phyloP scores from a whole-genome alignment of 495 filamentous ascomycete genomes.

The Neohortaea acidophila region DNA sequence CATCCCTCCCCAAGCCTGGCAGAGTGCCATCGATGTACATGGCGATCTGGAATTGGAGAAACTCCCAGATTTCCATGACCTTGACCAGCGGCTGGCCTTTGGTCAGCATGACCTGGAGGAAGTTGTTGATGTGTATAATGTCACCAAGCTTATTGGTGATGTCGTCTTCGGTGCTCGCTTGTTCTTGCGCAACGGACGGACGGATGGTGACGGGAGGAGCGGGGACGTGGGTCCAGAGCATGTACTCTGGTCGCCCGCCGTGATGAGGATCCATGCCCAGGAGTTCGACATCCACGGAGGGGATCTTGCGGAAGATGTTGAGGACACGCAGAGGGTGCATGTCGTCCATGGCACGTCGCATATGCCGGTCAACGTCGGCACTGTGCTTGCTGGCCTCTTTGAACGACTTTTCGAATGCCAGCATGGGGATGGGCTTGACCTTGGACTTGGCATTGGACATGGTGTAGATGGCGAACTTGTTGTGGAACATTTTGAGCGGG shows the following conservation, averaged over 20 bases:
- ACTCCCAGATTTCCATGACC: slow-evolving; percentile 98
- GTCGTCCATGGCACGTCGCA: slow-evolving; percentile 84
- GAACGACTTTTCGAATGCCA: slow-evolving; percentile 72
- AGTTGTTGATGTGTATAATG: slow-evolving; percentile 75
- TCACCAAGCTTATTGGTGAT: slow-evolving; percentile 88
- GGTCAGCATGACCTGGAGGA: slow-evolving; percentile 61
- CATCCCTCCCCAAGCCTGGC: slow-evolving; percentile 67
- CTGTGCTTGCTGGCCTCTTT: slow-evolving; percentile 54
- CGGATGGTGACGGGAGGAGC: slow-evolving; percentile 87
- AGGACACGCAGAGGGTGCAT: slow-evolving; percentile 78
- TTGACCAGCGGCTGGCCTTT: slow-evolving; percentile 70
- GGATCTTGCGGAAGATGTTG: slow-evolving; percentile 78
- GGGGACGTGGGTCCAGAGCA: slow-evolving; percentile 91
- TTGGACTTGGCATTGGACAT: slow-evolving; percentile 74
- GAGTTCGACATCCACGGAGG: slow-evolving; percentile 75
- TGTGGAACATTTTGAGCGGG: slow-evolving; percentile 82
- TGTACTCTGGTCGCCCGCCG: slow-evolving; percentile 77
- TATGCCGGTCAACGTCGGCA: slow-evolving; percentile 73
- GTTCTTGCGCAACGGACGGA: slow-evolving; percentile 82
- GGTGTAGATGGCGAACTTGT: slow-evolving; percentile 77
- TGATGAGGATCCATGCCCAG: slow-evolving; percentile 74
- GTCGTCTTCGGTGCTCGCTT: slow-evolving; percentile 87
- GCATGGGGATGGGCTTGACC: slow-evolving; percentile 58
- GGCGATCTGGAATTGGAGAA: slow-evolving; percentile 80
- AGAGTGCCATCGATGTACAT: slow-evolving; percentile 96